Percentiles rank a stretch among this genome's conserved stretches.
phyloP scores from a whole-genome alignment of 2,329 filamentous ascomycete species.

The Meredithiella fracta region DNA sequence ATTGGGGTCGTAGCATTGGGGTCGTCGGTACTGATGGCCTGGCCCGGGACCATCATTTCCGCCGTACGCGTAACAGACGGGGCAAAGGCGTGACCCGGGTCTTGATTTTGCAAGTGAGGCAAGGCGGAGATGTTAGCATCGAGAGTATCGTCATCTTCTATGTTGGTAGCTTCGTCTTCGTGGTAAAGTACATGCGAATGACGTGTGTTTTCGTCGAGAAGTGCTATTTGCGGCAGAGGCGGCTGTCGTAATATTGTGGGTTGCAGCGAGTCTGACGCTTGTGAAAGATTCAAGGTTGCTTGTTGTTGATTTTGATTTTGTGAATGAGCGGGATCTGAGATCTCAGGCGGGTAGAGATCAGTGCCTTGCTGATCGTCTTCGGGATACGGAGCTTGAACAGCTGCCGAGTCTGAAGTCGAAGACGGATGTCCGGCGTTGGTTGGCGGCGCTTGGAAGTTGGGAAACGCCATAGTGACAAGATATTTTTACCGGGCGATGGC shows the following conservation, averaged over 20 bases:
- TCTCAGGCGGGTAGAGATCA: background rate
- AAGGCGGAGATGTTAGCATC: constrained; percentile 8
- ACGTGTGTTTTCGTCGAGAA: constrained; percentile 13
- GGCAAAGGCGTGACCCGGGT: constrained; percentile 13
- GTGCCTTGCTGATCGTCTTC: background rate
- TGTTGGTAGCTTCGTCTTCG: background rate
- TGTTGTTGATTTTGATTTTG: constrained; percentile 4
- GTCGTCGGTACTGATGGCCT: constrained; percentile 13
- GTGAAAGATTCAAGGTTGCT: background rate
- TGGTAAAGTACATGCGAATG: constrained; percentile 8
- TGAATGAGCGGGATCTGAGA: background rate
- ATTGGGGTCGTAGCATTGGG: constrained; percentile 11
- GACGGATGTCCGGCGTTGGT: background rate
- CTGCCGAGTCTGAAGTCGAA: background rate
- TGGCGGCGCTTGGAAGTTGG: background rate
- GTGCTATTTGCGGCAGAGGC: constrained; percentile 13
- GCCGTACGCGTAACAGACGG: constrained; percentile 11
- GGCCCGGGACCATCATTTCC: constrained; percentile 12
- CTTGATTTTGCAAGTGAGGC: constrained; percentile 8
- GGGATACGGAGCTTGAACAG: background rate
- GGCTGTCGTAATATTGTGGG: background rate
- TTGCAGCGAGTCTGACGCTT: background rate
- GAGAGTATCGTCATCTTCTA: background rate
- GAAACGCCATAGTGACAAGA: constrained; percentile 11
- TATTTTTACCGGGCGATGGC: constrained; percentile 14